phyloP scores from a whole-genome alignment of 2,329 filamentous ascomycete genomes.

The Diaporthe sp. region DNA sequence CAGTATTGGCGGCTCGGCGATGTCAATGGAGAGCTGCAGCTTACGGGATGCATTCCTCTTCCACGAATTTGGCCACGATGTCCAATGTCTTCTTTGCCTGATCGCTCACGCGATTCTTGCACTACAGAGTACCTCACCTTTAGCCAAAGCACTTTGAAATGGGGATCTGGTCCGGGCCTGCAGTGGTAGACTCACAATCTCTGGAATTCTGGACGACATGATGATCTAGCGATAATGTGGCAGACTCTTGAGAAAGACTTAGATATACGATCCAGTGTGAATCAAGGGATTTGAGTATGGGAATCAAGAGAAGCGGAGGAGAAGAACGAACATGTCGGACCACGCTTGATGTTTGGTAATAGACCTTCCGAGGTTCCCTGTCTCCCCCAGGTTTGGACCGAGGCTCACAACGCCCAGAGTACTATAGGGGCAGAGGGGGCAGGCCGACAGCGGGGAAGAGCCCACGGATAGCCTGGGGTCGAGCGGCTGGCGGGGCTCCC shows the following conservation, averaged over 20 bases:
- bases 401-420: conserved; percentile 24
- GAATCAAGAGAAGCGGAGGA: conserved; percentile 9
- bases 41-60: conserved; percentile 91
- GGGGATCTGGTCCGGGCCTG: background rate
- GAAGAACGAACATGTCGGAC: background rate
- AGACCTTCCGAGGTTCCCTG: conserved; percentile 25
- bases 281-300: background rate
- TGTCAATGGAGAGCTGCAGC: conserved; percentile 45
- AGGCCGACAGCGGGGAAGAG: conserved; percentile 29
- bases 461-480: conserved; percentile 7
- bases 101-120: conserved; percentile 79
- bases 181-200: conserved; percentile 44
- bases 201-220: conserved; percentile 47
- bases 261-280: background rate
- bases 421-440: background rate
- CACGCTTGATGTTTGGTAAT: conserved; percentile 21
- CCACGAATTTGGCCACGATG: conserved; percentile 93
- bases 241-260: background rate
- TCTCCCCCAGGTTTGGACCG: conserved; percentile 28
- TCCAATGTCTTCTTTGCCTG: conserved; percentile 88
- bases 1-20: conserved; percentile 12
- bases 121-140: conserved; percentile 51
- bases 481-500: conserved; percentile 14
- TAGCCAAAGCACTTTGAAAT: conserved; percentile 3
- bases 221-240: conserved; percentile 22